Conservation (phyloP, 73 alveolate species). For the Stentor roeselii region DNA sequence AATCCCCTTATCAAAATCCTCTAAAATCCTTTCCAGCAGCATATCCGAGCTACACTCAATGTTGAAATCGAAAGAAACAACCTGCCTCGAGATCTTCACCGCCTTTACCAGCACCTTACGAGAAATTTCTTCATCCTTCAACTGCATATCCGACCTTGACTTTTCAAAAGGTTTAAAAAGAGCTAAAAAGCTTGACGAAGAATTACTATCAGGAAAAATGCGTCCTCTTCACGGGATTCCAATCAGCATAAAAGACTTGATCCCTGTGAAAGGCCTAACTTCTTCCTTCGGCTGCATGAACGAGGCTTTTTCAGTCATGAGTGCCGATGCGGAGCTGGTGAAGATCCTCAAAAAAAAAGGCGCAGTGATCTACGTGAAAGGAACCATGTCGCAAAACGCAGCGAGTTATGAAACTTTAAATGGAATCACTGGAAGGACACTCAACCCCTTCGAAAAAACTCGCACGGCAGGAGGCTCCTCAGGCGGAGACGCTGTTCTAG, state of each 20-base stretch:
- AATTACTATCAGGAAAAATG: background rate
- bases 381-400: conserved; percentile 61
- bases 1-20: background rate
- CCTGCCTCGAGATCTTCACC: background rate
- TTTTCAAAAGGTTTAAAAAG: background rate
- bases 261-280: conserved; percentile 38
- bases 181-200: background rate
- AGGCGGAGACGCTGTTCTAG: conserved; percentile 82
- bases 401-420: conserved; percentile 57
- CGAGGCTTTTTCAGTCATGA: background rate
- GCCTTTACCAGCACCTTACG: background rate
- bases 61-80: too few species aligned
- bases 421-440: conserved; percentile 59
- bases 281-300: conserved; percentile 42
- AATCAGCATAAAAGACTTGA: conserved; percentile 57
- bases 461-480: conserved; percentile 80
- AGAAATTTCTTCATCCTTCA: background rate
- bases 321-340: conserved; percentile 54
- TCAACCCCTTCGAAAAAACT: conserved; percentile 51
- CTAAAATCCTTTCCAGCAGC: background rate
- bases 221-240: conserved; percentile 67
- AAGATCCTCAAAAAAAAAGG: conserved; percentile 52
- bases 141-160: background rate
- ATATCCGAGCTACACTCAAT: background rate
- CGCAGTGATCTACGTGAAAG: conserved; percentile 63